Evolutionary conservation across 2,329 filamentous ascomycete genomes (phyloP).

Genomic region (Fusarium annulatum): DNA sequence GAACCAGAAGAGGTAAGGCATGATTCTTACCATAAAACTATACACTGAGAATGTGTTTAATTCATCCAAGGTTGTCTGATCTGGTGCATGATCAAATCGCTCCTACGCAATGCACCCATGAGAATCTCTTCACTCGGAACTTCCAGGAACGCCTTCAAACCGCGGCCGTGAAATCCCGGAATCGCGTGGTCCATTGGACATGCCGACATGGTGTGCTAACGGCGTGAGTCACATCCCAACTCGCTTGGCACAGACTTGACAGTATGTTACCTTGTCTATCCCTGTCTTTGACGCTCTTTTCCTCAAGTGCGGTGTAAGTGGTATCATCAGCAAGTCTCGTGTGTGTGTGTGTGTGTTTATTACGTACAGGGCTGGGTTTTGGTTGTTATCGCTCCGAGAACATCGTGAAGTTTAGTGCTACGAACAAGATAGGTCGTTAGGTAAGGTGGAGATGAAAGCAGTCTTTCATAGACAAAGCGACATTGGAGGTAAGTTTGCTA

Average conservation of each 20-base stretch:
- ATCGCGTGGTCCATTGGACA: conserved; percentile 28
- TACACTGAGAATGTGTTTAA: background rate
- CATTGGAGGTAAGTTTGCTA: conserved; percentile 9
- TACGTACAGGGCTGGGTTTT: background rate
- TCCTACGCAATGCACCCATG: background rate
- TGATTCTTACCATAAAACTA: background rate
- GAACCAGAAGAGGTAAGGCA: conserved; percentile 3
- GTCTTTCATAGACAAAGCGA: conserved; percentile 6
- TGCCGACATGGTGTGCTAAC: conserved; percentile 38
- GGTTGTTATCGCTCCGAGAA: conserved; percentile 5
- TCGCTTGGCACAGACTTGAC: conserved; percentile 22
- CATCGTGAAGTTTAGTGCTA: conserved; percentile 15
- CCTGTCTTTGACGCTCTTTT: conserved; percentile 5
- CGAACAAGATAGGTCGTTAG: conserved; percentile 4
- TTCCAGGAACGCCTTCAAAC: conserved; percentile 15
- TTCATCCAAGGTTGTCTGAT: conserved; percentile 3
- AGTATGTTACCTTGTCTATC: conserved; percentile 17
- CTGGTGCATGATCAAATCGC: conserved; percentile 15
- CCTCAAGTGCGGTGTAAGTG: conserved; percentile 38
- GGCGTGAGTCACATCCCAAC: conserved; percentile 45
- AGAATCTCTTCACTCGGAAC: conserved; percentile 9
- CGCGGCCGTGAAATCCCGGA: conserved; percentile 26
- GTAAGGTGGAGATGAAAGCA: conserved; percentile 9
- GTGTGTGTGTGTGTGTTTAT: conserved; percentile 6
- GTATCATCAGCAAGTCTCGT: conserved; percentile 23